Conservation (phyloP, 495 filamentous ascomycete species). For the Penicillium malachiteum region DNA sequence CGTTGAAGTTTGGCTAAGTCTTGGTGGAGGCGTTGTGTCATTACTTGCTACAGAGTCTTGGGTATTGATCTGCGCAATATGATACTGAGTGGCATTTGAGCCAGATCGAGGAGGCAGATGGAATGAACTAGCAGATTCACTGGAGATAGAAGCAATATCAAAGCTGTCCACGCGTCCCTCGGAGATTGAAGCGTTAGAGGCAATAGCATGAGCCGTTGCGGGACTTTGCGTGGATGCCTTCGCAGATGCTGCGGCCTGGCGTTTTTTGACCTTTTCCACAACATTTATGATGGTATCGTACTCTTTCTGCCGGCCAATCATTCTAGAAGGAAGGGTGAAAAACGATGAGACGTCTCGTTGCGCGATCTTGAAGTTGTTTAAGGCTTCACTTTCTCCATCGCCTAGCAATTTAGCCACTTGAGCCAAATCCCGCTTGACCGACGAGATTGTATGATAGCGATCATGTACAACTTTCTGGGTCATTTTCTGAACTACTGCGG, state of each 20-base stretch:
- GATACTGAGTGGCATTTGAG: constrained; percentile 33
- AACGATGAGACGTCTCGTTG: constrained; percentile 80
- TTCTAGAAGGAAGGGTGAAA: constrained; percentile 75
- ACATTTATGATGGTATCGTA: constrained; percentile 65
- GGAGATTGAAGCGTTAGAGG: constrained; percentile 58
- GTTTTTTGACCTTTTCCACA: constrained; percentile 67
- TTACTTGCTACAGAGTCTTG: constrained; percentile 39
- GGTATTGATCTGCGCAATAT: constrained; percentile 31
- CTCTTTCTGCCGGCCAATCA: constrained; percentile 76
- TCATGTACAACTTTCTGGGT: constrained; percentile 81
- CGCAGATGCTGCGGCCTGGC: constrained; percentile 52
- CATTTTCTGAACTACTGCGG: constrained; percentile 82
- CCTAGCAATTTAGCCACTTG: constrained; percentile 68
- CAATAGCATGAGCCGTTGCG: constrained; percentile 45
- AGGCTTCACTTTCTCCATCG: constrained; percentile 66
- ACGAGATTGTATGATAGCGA: constrained; percentile 79
- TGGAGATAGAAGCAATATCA: constrained; percentile 47
- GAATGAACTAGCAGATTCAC: constrained; percentile 53
- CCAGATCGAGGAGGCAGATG: constrained; percentile 44
- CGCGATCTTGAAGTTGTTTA: constrained; percentile 70
- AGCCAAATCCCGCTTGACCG: constrained; percentile 72
- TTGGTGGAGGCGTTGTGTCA: constrained; percentile 30
- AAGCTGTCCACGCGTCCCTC: constrained; percentile 55
- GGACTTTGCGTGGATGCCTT: constrained; percentile 39
- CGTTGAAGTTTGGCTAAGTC: constrained; percentile 9